Evolutionary conservation across 805 yeast species (phyloP), one percentile per base, ranked within the genome.

Genomic region (Blastobotrys robertii): DNA sequence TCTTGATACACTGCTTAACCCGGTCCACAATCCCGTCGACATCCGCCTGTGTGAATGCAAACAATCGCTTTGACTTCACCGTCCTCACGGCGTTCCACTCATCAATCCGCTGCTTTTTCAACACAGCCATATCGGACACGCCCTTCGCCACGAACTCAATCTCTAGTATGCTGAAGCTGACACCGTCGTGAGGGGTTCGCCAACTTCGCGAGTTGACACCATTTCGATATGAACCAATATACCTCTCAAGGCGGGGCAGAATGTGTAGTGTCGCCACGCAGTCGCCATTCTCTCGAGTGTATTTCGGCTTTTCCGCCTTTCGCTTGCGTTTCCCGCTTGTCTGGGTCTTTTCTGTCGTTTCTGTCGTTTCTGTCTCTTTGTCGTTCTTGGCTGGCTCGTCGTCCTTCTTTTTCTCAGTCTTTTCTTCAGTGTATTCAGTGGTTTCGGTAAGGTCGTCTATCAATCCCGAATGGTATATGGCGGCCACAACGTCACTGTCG

Each of bases 401-500:
- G n/a, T 19, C 36, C 9, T 31, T 30, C 25, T 13, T 30, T 10
- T 33, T 12, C 12, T 16, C 12, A 2, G 13, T 30, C 14, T 39
- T 16, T 16, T 36, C 56, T 64, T 35, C 58, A 63, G 34, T 59
- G 25, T 19, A 4, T 19, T 19, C 25, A 6, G 25, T 19, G 4
- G 25, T 19, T 64, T 11, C 64, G 46, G 47, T 65, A 65, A 51
- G 54, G 57, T 50, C 58, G 42, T 71, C 60, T 44, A 79, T 68
- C 37, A 80, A 63, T 0, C 96, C 96, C 47, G 78, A 66, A 54
- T 92, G 97, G 48, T 76, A 73, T 41, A 90, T 64, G 0, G 79
- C 81, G 4, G 84, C 69, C 31, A 90, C 69, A 2, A 88, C 65
- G 59, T 90, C 95, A 1, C 95, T 82, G 60, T 90, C 98, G 61